These are phyloP conservation scores for Cokeromyces recurvatus DNA, from an alignment of 371 early-diverging fungal genomes.

Conservation along the genomic window DNA sequence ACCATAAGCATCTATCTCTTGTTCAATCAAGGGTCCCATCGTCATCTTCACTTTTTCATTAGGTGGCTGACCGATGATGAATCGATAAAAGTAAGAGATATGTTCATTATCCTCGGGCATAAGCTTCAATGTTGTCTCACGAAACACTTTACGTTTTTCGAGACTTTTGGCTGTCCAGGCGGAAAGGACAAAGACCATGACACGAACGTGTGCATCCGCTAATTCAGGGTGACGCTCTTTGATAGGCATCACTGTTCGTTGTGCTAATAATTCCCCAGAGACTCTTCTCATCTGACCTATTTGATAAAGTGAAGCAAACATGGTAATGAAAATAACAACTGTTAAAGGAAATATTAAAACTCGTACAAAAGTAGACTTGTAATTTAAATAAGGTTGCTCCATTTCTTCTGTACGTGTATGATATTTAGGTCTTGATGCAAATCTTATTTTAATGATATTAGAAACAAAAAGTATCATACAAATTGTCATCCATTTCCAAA, in stretches of 20 bases:
- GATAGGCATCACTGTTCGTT: conserved; percentile 17
- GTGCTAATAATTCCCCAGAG: conserved; percentile 14
- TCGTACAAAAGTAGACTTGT: conserved; percentile 37
- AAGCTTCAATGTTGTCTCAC: conserved; percentile 52
- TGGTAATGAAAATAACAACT: conserved; percentile 40
- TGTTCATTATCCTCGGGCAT: conserved; percentile 44
- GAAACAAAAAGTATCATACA: conserved; percentile 42
- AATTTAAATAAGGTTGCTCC: conserved; percentile 21
- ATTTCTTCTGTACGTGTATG: conserved; percentile 18
- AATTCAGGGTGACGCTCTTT: conserved; percentile 21
- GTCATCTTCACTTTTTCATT: conserved; percentile 19
- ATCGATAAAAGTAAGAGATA: conserved; percentile 46
- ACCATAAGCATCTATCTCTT: conserved; percentile 35
- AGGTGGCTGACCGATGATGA: conserved; percentile 52
- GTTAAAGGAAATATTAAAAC: conserved; percentile 35
- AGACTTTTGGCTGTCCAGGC: conserved; percentile 54
- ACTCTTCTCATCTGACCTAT: conserved; percentile 25
- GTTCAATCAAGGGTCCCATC: conserved; percentile 32
- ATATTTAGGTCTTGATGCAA: conserved; percentile 27
- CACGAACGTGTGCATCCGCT: conserved; percentile 27
- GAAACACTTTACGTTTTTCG: conserved; percentile 44
- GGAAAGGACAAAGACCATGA: conserved; percentile 52
- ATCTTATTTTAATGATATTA: conserved; percentile 30
- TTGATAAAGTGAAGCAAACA: conserved; percentile 38
- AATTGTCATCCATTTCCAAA: conserved; percentile 61